phyloP scores from a whole-genome alignment of 345 rosid species.

The Cardiospermum halicacabum region DNA sequence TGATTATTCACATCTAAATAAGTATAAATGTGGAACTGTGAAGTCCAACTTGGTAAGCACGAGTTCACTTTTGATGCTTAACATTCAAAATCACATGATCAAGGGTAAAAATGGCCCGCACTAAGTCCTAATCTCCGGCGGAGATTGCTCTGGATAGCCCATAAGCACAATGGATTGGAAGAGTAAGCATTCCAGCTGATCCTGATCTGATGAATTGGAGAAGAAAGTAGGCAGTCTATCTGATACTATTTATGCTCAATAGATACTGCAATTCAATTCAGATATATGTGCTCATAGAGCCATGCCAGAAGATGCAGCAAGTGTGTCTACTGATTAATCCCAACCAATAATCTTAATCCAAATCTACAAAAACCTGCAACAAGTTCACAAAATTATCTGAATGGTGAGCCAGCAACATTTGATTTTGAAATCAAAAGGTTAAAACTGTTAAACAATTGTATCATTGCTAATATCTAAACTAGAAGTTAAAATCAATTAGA shows the following conservation, averaged over 20 bases:
- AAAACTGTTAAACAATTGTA: background rate
- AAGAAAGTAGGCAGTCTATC: background rate
- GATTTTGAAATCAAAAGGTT: background rate
- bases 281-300: background rate
- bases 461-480: background rate
- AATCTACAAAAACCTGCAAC: conserved; percentile 56
- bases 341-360: conserved; percentile 25
- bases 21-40: background rate
- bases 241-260: background rate
- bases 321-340: background rate
- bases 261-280: background rate
- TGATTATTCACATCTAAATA: background rate
- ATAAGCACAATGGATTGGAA: background rate
- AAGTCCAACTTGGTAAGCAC: background rate
- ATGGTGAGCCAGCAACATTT: background rate
- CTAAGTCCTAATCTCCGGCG: background rate
- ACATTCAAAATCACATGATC: background rate
- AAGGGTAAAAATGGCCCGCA: background rate
- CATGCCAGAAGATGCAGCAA: background rate
- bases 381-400: background rate
- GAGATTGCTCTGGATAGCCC: background rate
- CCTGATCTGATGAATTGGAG: too few relatives aligned
- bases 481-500: background rate
- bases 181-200: too few relatives aligned
- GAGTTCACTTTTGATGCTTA: background rate